Evolutionary conservation across 306 rosid species (phyloP), one percentile per base, ranked within the genome.

Genomic region (Corylus avellana): DNA sequence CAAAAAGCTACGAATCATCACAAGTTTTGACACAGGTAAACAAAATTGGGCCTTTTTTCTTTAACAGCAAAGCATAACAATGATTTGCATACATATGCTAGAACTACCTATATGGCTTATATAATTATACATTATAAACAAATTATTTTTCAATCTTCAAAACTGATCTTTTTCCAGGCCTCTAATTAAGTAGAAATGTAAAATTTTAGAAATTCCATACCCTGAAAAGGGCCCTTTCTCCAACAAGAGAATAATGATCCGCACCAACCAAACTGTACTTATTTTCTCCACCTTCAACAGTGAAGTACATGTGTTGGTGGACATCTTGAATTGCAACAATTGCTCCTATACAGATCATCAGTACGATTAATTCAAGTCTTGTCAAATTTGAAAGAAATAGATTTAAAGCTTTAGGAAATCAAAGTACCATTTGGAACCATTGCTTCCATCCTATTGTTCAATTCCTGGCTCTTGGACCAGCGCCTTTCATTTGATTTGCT

Each of bases 211-310:
- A 50, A 66, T 70, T 81, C 35, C 82, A 67, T 90, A 94, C 98
- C 97, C 88, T 90, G 92, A 94, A 94, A 76, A 94, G 96, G 72
- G 98, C 97, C 82, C 91, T 89, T 85, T 91, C 89, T 85, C 98
- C 93, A 70, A 77, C 97, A 83, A 94, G 93, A 79, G 97, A 94
- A 87, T 92, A 91, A 88, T 94, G 98, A 79, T 84, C 75, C 73
- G 86, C 78, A 76, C 98, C 95, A 57, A 74, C 95, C 75, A 91
- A 57, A 76, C 82, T 90, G 87, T 86, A 87, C 77, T 79, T 77
- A 70, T 80, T 79, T 55, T 87, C 89, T 62, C 87, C 87, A 70
- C 95, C 91, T 70, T 94, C 97, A 75, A 94, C 93, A 11, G 93
- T 84, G 80, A 94, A 75, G 85, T 88, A 94, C 96, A 92, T 88